A percentile compares a stretch with the other conserved stretches of the same genome.
Evolutionary conservation across 176 grass and related monocot species (phyloP).

Genomic region (Carex pumila): DNA sequence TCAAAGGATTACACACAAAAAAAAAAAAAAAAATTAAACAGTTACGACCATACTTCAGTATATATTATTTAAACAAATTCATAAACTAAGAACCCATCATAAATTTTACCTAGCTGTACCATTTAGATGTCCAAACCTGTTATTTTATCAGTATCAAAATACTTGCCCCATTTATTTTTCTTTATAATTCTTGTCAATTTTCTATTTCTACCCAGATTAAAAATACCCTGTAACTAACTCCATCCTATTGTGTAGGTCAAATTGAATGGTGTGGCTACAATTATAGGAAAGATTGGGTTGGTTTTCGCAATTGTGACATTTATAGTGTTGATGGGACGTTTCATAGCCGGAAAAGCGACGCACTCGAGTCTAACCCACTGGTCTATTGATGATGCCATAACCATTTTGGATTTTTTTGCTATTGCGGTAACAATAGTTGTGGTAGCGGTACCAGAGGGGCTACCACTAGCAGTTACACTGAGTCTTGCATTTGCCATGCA

Average conservation of each 20-base stretch:
- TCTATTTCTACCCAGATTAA: background rate
- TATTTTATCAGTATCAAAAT: background rate
- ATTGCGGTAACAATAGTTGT: constrained; percentile 86
- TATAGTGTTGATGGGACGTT: constrained; percentile 58
- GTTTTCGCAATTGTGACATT: constrained; percentile 74
- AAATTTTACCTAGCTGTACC: background rate
- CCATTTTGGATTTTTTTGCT: constrained; percentile 80
- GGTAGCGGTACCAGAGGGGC: constrained; percentile 84
- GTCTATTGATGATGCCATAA: constrained; percentile 47
- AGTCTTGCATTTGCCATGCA: constrained; percentile 98
- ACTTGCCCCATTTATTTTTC: background rate
- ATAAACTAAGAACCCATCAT: background rate
- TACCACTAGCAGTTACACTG: constrained; percentile 88
- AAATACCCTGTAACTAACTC: background rate
- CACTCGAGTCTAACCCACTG: constrained; percentile 39
- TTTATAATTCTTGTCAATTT: background rate
- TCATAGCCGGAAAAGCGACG: constrained; percentile 38
- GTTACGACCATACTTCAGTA: background rate
- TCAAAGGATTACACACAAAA: background rate
- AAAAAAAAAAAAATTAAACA: background rate
- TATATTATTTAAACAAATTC: background rate
- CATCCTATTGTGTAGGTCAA: constrained; percentile 46
- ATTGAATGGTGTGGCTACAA: constrained; percentile 92
- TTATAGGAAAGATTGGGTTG: constrained; percentile 95
- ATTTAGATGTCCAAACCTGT: background rate